phyloP scores from a whole-genome alignment of 73 alveolate species.

The Blepharisma stoltei region DNA sequence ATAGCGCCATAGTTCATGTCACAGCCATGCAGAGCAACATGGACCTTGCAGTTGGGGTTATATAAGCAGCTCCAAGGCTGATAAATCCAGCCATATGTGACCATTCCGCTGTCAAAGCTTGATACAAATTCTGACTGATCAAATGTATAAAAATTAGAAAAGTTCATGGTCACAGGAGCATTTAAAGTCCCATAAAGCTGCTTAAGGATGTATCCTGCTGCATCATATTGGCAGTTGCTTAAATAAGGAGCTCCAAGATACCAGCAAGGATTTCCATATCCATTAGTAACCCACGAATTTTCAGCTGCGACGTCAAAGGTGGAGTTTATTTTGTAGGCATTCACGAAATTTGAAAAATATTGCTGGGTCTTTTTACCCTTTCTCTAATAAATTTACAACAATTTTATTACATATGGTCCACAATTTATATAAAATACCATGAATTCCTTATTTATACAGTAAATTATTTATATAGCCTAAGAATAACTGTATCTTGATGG shows the following conservation, averaged over 20 bases:
- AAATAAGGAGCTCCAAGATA: conserved; percentile 38
- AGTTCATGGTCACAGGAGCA: not conserved
- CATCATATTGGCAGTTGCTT: conserved; percentile 45
- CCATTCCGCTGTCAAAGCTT: conserved; percentile 5
- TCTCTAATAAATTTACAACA: too few species aligned
- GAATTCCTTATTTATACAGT: too few species aligned
- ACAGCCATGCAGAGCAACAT: conserved; percentile 56
- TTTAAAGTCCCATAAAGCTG: conserved; percentile 9
- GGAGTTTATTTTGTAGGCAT: not conserved
- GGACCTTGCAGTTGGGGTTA: conserved; percentile 35
- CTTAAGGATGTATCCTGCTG: conserved; percentile 25
- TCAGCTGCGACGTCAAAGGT: conserved; percentile 32
- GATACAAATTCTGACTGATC: conserved; percentile 26
- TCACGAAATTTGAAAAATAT: not conserved
- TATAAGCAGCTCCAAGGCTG: conserved; percentile 43
- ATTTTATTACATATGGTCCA: too few species aligned
- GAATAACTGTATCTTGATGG: not conserved
- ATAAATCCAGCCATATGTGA: conserved; percentile 34
- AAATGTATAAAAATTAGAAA: conserved; percentile 13
- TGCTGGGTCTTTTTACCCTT: not conserved
- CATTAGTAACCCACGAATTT: conserved; percentile 46
- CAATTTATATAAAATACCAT: too few species aligned
- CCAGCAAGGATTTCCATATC: conserved; percentile 38
- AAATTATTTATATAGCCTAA: too few species aligned
- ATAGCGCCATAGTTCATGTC: conserved; percentile 28